phyloP scores from a whole-genome alignment of 2,329 filamentous ascomycete species.

The Delphinella strobiligena region DNA sequence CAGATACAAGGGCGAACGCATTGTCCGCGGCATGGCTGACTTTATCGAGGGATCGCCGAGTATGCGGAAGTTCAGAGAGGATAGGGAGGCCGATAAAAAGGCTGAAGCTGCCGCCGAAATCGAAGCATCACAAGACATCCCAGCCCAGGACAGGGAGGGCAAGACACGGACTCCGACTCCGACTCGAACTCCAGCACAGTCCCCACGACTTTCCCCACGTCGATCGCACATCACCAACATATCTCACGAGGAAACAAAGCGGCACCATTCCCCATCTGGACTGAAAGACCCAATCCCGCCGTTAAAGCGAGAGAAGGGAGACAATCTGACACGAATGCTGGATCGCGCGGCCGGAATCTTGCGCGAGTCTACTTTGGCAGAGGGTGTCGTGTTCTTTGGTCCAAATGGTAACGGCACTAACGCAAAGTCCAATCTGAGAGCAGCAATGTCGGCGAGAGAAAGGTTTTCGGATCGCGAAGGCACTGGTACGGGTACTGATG shows the following conservation, averaged over 20 bases:
- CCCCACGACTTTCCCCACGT: neutral
- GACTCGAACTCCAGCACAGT: too few relatives aligned
- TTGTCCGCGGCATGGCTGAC: slow-evolving; percentile 13
- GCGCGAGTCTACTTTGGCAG: slow-evolving; percentile 18
- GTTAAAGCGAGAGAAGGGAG: slow-evolving; percentile 11
- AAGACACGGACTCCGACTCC: too few relatives aligned
- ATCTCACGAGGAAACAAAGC: neutral
- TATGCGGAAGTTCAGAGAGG: slow-evolving; percentile 2
- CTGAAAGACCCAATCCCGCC: neutral
- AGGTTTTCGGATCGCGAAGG: neutral
- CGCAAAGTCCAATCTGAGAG: slow-evolving; percentile 7
- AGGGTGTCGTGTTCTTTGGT: slow-evolving; percentile 18
- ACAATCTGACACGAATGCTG: slow-evolving; percentile 13
- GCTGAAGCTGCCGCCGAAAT: neutral
- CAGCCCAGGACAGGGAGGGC: too few relatives aligned
- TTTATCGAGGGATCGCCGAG: slow-evolving; percentile 13
- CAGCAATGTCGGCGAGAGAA: slow-evolving; percentile 2
- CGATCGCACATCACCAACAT: neutral
- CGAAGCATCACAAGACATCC: neutral
- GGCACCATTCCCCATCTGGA: neutral
- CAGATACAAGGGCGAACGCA: slow-evolving; percentile 14
- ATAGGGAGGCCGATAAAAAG: neutral
- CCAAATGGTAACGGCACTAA: slow-evolving; percentile 12
- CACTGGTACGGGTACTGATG: slow-evolving; percentile 2
- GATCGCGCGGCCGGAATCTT: slow-evolving; percentile 16